Evolutionary conservation across 73 alveolate species (phyloP).

Genomic region (Paramecium pentaurelia): DNA sequence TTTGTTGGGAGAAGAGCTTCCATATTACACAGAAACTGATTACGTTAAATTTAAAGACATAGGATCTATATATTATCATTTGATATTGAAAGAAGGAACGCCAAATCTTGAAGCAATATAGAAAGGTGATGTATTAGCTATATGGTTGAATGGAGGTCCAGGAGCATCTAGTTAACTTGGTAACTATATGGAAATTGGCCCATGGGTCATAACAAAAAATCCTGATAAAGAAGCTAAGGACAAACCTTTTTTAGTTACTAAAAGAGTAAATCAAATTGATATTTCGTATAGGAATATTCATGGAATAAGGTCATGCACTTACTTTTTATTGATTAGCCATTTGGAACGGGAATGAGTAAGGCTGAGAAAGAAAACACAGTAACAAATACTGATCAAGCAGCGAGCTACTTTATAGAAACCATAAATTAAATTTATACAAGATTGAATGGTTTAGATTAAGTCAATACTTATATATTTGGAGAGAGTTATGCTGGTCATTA

Average conservation of each 20-base stretch:
- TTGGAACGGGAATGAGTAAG: too few species aligned
- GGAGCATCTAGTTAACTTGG: constrained; percentile 59
- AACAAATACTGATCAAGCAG: too few species aligned
- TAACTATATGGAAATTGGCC: constrained; percentile 59
- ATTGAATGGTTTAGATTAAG: background rate
- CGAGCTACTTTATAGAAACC: too few species aligned
- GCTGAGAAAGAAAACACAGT: too few species aligned
- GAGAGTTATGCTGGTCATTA: constrained; percentile 66
- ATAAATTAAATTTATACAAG: background rate
- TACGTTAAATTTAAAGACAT: background rate
- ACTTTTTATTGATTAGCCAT: background rate
- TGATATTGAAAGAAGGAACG: background rate
- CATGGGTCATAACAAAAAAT: background rate
- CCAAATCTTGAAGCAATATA: background rate
- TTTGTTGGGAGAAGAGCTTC: background rate
- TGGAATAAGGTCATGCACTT: background rate
- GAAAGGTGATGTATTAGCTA: background rate
- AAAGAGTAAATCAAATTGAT: background rate
- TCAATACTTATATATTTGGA: background rate
- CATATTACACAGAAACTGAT: constrained; percentile 32
- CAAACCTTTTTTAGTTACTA: background rate
- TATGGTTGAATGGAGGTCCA: constrained; percentile 66
- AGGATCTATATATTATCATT: background rate
- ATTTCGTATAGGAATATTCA: too few species aligned
- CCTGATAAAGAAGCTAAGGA: background rate